phyloP scores from a whole-genome alignment of 495 filamentous ascomycete genomes.

The Penicillium arizonense region DNA sequence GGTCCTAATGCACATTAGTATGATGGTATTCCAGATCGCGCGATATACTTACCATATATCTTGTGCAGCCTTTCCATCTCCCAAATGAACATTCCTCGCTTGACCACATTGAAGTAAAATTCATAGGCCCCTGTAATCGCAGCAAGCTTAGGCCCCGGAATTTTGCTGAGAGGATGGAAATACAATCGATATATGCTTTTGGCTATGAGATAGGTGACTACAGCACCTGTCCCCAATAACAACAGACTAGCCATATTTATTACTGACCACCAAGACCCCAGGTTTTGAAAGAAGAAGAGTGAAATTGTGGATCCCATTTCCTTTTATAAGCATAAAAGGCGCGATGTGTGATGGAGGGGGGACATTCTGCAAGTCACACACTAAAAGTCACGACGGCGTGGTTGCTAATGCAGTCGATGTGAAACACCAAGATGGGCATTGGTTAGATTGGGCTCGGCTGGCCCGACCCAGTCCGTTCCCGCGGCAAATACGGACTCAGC shows the following conservation, averaged over 20 bases:
- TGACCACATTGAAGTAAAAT: slow-evolving; percentile 47
- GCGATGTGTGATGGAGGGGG: neutral
- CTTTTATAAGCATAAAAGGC: too few species aligned
- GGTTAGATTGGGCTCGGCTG: neutral
- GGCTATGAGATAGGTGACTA: slow-evolving; percentile 6
- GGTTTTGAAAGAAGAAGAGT: neutral
- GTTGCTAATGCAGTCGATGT: neutral
- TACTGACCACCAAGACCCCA: neutral
- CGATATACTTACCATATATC: slow-evolving; percentile 39
- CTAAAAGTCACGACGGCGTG: neutral
- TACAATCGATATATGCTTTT: slow-evolving; percentile 45
- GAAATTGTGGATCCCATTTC: too few species aligned
- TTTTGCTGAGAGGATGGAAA: slow-evolving; percentile 46
- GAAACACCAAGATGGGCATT: neutral
- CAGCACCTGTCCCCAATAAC: slow-evolving; percentile 12
- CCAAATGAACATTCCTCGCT: slow-evolving; percentile 36
- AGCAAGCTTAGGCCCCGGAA: slow-evolving; percentile 47
- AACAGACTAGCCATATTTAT: slow-evolving; percentile 4
- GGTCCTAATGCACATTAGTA: slow-evolving; percentile 34
- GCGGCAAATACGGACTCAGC: neutral
- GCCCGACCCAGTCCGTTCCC: neutral
- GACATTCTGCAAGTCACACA: neutral
- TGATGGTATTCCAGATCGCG: neutral
- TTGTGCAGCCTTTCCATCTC: slow-evolving; percentile 46
- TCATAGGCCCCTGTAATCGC: slow-evolving; percentile 51